A percentile compares a stretch with the other conserved stretches of the same genome.
These are phyloP conservation scores for Beauveria sp. DNA, from an alignment of 2,329 filamentous ascomycete genomes.

Conservation along the genomic window DNA sequence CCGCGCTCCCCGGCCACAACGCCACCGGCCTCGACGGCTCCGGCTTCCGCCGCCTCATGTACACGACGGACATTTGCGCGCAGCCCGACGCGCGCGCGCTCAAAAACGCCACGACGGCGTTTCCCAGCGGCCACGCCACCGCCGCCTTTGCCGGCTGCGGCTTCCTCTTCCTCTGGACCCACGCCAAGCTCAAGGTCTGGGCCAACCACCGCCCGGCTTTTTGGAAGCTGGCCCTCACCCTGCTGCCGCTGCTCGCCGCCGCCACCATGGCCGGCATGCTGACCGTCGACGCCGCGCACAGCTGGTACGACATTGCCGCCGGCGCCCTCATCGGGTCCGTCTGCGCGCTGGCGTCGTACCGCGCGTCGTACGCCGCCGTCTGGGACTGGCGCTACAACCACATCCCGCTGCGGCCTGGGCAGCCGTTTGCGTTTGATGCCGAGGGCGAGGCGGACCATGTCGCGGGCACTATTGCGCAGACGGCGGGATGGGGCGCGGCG, in stretches of 20 bases:
- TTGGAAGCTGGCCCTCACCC: constrained; percentile 56
- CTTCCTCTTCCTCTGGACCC: constrained; percentile 60
- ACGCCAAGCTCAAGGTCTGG: constrained; percentile 66
- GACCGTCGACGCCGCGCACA: constrained; percentile 58
- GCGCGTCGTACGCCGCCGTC: constrained; percentile 58
- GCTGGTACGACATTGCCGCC: constrained; percentile 62
- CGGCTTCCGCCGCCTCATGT: constrained; percentile 56
- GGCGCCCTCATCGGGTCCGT: constrained; percentile 56
- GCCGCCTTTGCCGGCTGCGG: constrained; percentile 57
- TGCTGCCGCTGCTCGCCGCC: constrained; percentile 53
- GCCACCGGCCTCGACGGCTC: constrained; percentile 32
- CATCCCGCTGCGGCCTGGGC: constrained; percentile 47
- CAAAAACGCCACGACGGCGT: constrained; percentile 55
- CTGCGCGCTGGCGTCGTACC: constrained; percentile 55
- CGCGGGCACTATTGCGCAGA: constrained; percentile 10
- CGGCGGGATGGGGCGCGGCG: constrained; percentile 13
- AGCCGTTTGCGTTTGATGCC: constrained; percentile 24
- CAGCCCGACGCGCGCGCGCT: constrained; percentile 43
- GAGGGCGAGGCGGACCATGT: constrained; percentile 7
- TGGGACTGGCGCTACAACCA: constrained; percentile 66
- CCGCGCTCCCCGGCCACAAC: constrained; percentile 28
- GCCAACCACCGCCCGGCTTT: constrained; percentile 57
- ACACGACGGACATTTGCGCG: constrained; percentile 55
- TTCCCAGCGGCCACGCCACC: constrained; percentile 62
- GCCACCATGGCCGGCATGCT: constrained; percentile 52